Conservation (phyloP, 768 basidiomycete species). For the Xerocomellus amylosporus region DNA sequence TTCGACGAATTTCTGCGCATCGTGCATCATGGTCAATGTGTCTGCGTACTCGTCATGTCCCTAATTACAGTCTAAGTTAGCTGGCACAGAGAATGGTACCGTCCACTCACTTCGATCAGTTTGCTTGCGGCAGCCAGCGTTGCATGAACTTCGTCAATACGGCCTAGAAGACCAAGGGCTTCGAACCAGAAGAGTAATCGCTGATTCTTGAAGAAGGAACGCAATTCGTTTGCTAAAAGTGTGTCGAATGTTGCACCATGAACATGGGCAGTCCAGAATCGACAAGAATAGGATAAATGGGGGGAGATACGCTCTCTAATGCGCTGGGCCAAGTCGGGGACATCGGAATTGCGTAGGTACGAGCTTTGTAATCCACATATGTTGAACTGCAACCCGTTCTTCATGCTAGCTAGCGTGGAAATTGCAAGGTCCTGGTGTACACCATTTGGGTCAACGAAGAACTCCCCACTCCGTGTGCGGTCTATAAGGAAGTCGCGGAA, state of each 20-base stretch:
- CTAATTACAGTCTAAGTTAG: not conserved
- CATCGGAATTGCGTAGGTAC: not conserved
- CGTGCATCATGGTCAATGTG: not conserved
- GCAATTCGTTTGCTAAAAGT: not conserved
- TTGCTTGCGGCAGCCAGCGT: not conserved
- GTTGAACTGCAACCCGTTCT: not conserved
- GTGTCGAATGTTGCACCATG: not conserved
- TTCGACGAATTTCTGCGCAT: not conserved
- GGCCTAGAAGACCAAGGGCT: not conserved
- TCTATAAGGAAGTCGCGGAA: not conserved
- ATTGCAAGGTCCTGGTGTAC: not conserved
- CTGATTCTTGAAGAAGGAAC: not conserved
- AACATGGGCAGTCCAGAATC: not conserved
- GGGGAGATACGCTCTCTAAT: not conserved
- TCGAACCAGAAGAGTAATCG: not conserved
- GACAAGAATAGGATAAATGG: not conserved
- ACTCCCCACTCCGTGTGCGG: not conserved
- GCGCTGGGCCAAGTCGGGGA: not conserved
- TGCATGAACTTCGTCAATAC: not conserved
- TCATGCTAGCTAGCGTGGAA: not conserved
- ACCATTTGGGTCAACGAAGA: not conserved
- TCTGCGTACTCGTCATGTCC: not conserved
- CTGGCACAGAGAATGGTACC: not conserved
- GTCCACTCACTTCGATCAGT: not conserved
- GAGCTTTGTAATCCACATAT: not conserved